Evolutionary conservation across 306 rosid species (phyloP).

Genomic region (Lathyrus sativus): DNA sequence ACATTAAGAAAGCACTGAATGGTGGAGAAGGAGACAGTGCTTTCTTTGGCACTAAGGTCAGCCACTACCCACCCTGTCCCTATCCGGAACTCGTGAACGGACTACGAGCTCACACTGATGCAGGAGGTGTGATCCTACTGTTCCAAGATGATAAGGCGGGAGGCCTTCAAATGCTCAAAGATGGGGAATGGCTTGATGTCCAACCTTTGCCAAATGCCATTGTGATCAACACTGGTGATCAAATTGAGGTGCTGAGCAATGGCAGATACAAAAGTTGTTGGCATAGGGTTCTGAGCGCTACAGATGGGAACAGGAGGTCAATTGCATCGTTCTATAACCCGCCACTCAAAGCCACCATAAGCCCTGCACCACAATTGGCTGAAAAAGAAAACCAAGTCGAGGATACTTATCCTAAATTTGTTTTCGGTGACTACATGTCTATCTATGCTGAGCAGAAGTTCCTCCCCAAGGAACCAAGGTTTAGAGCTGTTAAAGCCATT

Average conservation of each 20-base stretch:
- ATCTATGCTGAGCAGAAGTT: constrained; percentile 88
- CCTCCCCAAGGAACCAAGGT: constrained; percentile 94
- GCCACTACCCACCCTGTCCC: constrained; percentile 97
- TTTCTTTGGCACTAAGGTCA: constrained; percentile 95
- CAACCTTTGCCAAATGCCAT: constrained; percentile 81
- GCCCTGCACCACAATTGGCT: constrained; percentile 72
- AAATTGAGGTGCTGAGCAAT: constrained; percentile 92
- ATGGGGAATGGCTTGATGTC: constrained; percentile 87
- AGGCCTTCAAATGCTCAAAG: constrained; percentile 94
- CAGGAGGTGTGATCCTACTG: constrained; percentile 89
- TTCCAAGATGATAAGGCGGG: constrained; percentile 90
- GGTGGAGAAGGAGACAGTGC: constrained; percentile 64
- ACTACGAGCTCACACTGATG: constrained; percentile 94
- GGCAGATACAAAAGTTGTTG: constrained; percentile 92
- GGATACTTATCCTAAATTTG: constrained; percentile 72
- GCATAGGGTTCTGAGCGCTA: constrained; percentile 73
- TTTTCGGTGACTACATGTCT: constrained; percentile 91
- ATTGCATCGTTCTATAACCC: constrained; percentile 95
- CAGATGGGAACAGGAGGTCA: constrained; percentile 77
- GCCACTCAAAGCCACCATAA: constrained; percentile 76
- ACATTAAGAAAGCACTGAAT: constrained; percentile 73
- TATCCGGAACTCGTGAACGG: constrained; percentile 80
- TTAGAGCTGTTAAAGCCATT: constrained; percentile 66
- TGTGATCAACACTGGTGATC: constrained; percentile 97
- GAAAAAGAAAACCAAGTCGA: constrained; percentile 52